phyloP scores from a whole-genome alignment of 2,329 filamentous ascomycete genomes.

The Clonostachys byssicola region DNA sequence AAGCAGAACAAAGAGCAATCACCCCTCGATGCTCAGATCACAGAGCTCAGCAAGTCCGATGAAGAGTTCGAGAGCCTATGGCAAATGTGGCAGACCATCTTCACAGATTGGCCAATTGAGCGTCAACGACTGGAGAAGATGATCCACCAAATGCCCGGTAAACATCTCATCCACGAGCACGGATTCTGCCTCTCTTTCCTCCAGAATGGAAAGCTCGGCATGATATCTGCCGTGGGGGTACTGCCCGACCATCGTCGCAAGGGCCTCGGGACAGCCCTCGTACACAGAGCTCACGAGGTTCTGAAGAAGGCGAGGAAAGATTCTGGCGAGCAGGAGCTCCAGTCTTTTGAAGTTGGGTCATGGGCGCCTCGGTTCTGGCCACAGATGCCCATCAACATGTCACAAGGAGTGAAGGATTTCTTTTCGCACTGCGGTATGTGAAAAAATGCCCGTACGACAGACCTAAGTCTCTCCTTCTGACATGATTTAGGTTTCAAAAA shows the following conservation, averaged over 20 bases:
- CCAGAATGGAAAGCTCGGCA: not conserved
- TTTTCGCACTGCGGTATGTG: constrained; percentile 9
- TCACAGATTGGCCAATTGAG: constrained; percentile 11
- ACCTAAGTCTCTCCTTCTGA: too few species aligned
- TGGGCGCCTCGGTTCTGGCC: constrained; percentile 12
- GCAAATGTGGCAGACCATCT: constrained; percentile 12
- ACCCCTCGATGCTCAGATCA: too few species aligned
- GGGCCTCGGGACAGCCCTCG: constrained; percentile 9
- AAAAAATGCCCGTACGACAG: not conserved
- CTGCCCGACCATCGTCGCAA: constrained; percentile 8
- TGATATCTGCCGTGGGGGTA: constrained; percentile 11
- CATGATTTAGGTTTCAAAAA: constrained; percentile 5
- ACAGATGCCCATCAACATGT: constrained; percentile 5
- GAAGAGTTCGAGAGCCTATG: constrained; percentile 10
- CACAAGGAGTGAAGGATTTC: constrained; percentile 8
- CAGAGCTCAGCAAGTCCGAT: too few species aligned
- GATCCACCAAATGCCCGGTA: constrained; percentile 1
- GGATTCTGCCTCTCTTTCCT: constrained; percentile 12
- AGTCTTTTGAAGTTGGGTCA: constrained; percentile 11
- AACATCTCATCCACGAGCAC: not conserved
- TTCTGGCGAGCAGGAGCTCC: not conserved
- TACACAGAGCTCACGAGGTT: constrained; percentile 3
- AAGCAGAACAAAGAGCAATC: too few species aligned
- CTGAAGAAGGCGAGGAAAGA: constrained; percentile 2
- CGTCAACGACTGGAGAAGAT: constrained; percentile 4